Base-by-base conservation (phyloP, 768 basidiomycete species). In the Mycena amicta region DNA sequence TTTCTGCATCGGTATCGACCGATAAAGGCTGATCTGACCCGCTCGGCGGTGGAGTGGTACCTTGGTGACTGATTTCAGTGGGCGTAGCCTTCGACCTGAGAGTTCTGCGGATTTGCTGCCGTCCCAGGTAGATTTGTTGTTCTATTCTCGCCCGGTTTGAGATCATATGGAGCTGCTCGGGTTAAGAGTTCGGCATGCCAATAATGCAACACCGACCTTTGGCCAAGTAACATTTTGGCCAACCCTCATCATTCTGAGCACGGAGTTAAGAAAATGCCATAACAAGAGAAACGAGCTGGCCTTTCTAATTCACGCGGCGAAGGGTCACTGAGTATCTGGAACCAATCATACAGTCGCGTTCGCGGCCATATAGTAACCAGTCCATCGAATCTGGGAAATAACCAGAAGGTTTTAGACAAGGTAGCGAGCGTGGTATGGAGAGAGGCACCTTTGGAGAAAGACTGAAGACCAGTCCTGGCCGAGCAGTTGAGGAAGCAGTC, bases 401-500 rank as follows among this genome's bases (percentile, higher is more conserved):
- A n/a, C n/a, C n/a, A n/a, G n/a, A n/a, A n/a, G n/a, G n/a, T n/a
- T n/a, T n/a, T n/a, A n/a, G n/a, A n/a, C n/a, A n/a, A n/a, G n/a
- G n/a, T n/a, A n/a, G n/a, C n/a, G n/a, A n/a, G n/a, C n/a, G n/a
- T n/a, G n/a, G n/a, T n/a, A n/a, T n/a, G n/a, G n/a, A n/a, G n/a
- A n/a, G n/a, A n/a, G n/a, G n/a, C n/a, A n/a, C n/a, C n/a, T 84
- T 71, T 98, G 97, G 50, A 98, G 76, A 70, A 98, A 99, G 12
- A 98, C 93, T 61, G 90, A 90, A 0, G 92, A 93, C 96, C 96
- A 98, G 71, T 99, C 96, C 69, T 83, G 93, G 2, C 95, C 95
- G 4, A 96, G 77, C 2, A 98, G 66, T 57, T 93, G 89, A n/a
- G 97, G 97, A 54, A 98, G 80, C 22, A 99, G 83, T 69, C 60